Percentiles rank a stretch among this genome's conserved stretches.
These are phyloP conservation scores for Arachis hypogaea DNA, from an alignment of 306 rosid genomes.

Conservation along the genomic window DNA sequence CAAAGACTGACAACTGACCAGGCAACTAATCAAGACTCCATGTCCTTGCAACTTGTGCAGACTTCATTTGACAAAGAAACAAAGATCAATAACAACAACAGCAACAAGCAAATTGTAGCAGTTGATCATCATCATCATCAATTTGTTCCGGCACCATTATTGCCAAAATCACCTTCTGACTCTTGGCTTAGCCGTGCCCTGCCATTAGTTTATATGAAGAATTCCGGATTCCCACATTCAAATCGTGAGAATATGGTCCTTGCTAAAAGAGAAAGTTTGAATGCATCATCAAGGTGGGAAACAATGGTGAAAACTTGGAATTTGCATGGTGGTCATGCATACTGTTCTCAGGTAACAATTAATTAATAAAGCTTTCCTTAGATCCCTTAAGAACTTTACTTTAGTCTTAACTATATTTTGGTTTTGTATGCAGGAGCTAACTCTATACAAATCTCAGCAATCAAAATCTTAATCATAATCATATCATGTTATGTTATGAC, in stretches of 20 bases:
- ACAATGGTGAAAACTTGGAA: slow-evolving; percentile 84
- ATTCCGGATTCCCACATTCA: slow-evolving; percentile 29
- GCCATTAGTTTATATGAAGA: slow-evolving; percentile 65
- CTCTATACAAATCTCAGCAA: slow-evolving; percentile 62
- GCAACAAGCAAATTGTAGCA: slow-evolving; percentile 44
- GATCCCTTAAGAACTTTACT: too few relatives aligned
- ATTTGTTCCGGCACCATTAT: slow-evolving; percentile 56
- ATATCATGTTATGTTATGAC: too few relatives aligned
- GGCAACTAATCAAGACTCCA: not conserved
- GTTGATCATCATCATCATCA: slow-evolving; percentile 43
- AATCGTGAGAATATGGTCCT: slow-evolving; percentile 37
- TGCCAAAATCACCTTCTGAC: slow-evolving; percentile 92
- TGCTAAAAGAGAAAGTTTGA: slow-evolving; percentile 50
- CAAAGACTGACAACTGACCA: too few relatives aligned
- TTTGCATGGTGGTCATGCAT: slow-evolving; percentile 62
- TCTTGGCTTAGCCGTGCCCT: slow-evolving; percentile 91
- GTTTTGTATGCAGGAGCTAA: slow-evolving; percentile 65
- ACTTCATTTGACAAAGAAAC: slow-evolving; percentile 41
- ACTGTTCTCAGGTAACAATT: slow-evolving; percentile 60
- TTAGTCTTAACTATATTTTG: not conserved
- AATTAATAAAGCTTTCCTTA: too few relatives aligned
- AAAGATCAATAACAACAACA: slow-evolving; percentile 27
- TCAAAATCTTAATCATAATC: slow-evolving; percentile 50
- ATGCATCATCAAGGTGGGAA: slow-evolving; percentile 75
- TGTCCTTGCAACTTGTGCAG: slow-evolving; percentile 44